phyloP scores from a whole-genome alignment of 129 eudicot species.

The Pseudognaphalium luteoalbum region DNA sequence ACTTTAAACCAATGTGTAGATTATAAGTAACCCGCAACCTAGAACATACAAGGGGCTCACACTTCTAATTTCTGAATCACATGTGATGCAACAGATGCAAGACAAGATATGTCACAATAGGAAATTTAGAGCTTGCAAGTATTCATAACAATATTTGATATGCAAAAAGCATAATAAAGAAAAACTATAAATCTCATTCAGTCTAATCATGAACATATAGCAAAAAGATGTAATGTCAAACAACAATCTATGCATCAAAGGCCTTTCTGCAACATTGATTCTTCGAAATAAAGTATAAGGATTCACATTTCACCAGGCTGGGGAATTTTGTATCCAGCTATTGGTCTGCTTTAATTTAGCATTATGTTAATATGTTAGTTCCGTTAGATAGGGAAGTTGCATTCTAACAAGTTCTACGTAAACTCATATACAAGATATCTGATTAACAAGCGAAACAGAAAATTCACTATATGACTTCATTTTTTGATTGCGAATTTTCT shows the following conservation, averaged over 20 bases:
- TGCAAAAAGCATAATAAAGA: neutral
- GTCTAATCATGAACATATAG: neutral
- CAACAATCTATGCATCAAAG: neutral
- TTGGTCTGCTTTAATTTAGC: neutral
- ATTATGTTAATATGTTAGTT: neutral
- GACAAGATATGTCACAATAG: neutral
- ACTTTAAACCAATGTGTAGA: too few species aligned
- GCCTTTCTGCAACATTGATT: neutral
- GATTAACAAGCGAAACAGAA: neutral
- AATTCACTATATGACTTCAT: too few species aligned
- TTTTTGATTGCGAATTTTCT: neutral
- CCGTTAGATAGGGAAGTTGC: neutral
- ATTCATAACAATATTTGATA: neutral
- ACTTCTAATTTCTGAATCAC: neutral
- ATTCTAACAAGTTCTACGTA: too few species aligned
- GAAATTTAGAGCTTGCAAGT: neutral
- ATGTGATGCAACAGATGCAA: neutral
- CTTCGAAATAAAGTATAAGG: neutral
- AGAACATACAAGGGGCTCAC: neutral
- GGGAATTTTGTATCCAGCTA: neutral
- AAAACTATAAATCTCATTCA: neutral
- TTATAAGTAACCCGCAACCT: neutral
- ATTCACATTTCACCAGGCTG: neutral
- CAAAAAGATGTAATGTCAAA: neutral
- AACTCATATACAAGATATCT: neutral